Base-by-base conservation (phyloP, 2,329 filamentous ascomycete species). In the Claviceps monticola region DNA sequence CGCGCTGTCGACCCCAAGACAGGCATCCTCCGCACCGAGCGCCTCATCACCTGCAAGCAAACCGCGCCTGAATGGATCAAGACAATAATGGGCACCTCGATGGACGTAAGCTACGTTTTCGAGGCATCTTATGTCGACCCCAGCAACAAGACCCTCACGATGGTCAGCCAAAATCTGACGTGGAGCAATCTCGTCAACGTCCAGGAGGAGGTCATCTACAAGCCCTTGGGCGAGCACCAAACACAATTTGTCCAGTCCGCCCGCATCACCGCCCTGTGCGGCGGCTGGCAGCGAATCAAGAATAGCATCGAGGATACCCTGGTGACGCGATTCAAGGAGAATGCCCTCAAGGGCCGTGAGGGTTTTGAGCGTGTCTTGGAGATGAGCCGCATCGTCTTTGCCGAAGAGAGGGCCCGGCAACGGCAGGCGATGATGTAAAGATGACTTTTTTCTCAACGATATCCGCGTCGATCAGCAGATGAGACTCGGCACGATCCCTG, bases 81-180 rank as follows among this genome's bases (percentile, higher is more conserved):
- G 64, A 78, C 82, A 21, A 72, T 97, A 50, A 79, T 97, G 60
- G 90, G 90, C 59, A 62, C 58, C 56, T 80, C 82, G 60, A 77
- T 80, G 58, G 85, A 93, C 55, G 86, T 85, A 54, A 91, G 84
- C 57, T 86, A 91, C 68, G 89, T 97, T 58, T 95, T 91, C 69
- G 93, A 98, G 73, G 86, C 90, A 45, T 95, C 87, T 54, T 97
- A 97, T 68, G 91, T 98, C 64, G 88, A 97, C 68, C 88, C 88
- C 1, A 63, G 68, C 43, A 74, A 76, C 56, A 88, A 90, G 71
- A 94, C 87, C 57, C 88, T 98, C 63, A 97, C 90, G 55, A 95
- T 98, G 86, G 89, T 90, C 67, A 93, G 87, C 58, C 88, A 88
- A 66, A 98, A 98, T 71, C 75, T 98, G 65, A 97, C 93, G 7